Evolutionary conservation across 176 grass and related monocot genomes (phyloP).

Genomic region (Rhynchospora breviuscula): DNA sequence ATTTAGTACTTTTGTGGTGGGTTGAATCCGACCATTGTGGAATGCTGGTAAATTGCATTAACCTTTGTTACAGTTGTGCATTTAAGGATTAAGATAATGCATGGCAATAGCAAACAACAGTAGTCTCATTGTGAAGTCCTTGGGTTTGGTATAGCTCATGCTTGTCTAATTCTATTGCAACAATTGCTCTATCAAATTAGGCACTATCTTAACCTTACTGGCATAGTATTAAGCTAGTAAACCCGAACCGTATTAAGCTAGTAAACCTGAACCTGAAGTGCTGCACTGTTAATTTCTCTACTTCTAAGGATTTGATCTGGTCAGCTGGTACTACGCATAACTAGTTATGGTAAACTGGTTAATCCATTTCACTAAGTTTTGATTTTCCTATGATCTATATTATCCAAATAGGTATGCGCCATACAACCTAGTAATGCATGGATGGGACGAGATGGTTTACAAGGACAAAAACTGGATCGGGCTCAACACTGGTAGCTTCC

Average conservation of each 20-base stretch:
- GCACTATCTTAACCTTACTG: neutral
- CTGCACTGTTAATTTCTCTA: neutral
- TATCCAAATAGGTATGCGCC: slow-evolving; percentile 35
- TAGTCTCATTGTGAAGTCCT: neutral
- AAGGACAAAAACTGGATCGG: slow-evolving; percentile 97
- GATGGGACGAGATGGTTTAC: slow-evolving; percentile 98
- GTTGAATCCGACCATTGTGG: neutral
- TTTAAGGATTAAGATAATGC: neutral
- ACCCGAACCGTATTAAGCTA: neutral
- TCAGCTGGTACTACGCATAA: neutral
- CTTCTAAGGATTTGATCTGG: neutral
- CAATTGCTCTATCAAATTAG: neutral
- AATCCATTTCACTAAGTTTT: neutral
- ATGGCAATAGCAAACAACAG: neutral
- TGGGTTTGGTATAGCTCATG: neutral
- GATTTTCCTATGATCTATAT: neutral
- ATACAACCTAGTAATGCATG: slow-evolving; percentile 82
- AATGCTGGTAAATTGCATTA: neutral
- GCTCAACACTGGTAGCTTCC: slow-evolving; percentile 93
- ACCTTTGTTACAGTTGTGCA: neutral
- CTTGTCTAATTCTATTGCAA: neutral
- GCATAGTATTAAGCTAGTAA: neutral
- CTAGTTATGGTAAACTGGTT: neutral
- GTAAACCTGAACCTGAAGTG: neutral
- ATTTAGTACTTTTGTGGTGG: neutral